Evolutionary conservation across 164 flowering plant genomes (phyloP), one percentile per base, ranked within the genome.

Genomic region (Cinnamomum chago): DNA sequence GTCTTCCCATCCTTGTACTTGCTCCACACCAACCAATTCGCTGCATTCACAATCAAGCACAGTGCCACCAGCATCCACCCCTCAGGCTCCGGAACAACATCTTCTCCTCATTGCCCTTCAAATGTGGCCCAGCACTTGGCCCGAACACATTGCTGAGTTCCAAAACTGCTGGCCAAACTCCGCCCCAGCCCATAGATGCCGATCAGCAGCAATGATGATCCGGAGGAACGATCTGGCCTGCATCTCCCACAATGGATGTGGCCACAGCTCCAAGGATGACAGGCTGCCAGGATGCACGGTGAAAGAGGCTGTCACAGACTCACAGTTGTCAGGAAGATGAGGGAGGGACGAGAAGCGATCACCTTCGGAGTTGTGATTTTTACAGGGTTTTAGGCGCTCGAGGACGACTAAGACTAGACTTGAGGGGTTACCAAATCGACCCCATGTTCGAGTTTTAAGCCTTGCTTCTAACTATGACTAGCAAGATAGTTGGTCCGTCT

Each of bases 1-100:
- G 91, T 90, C 81, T 86, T 96, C 52, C 98, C 99, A 80, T 96
- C 98, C 81, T 90, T 94, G 60, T 96, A 98, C 18, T 98, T 97
- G 66, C 83, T 91, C 98, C 95, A 96, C 24, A 94, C 82, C 78
- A 96, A 70, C 77, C 84, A 80, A 77, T 85, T 96, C 55, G 83
- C 97, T 7, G 28, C 50, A 77, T 92, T 97, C 58, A 85, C 85
- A 58, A 85, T 75, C 86, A 96, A 62, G 76, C 97, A 92, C 27
- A 83, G 55, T 9, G 90, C 79, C 3, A 95, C 90, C 0, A 91
- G 78, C 0, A 90, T 86, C n/a, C 76, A 79, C 10, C 10, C 47
- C 1, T 52, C 84, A 1, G 89, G 73, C 91, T 97, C 50, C 72
- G 52, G 74, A 87, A 94, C 0, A 97, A 95, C 23, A 91, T 92